Percentiles rank a stretch among this genome's conserved stretches.
These are phyloP conservation scores for Lagerstroemia speciosa DNA, from an alignment of 345 rosid genomes.

Conservation along the genomic window DNA sequence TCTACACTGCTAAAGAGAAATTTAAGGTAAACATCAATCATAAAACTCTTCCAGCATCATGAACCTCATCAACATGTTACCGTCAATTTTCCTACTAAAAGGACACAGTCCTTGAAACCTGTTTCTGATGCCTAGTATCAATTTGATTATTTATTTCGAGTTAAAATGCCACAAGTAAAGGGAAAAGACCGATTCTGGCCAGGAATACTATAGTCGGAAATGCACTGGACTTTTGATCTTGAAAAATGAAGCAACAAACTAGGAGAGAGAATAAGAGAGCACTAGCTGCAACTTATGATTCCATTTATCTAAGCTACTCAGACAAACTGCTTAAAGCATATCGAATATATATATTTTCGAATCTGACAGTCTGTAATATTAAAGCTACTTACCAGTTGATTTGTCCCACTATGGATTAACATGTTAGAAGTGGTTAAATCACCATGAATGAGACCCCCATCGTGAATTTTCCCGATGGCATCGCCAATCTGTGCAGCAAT, in stretches of 20 bases:
- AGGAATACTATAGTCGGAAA: neutral
- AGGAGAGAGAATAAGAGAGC: neutral
- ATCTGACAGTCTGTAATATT: neutral
- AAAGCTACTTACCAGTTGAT: conserved; percentile 54
- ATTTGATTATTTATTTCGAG: neutral
- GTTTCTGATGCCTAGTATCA: neutral
- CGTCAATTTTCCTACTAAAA: neutral
- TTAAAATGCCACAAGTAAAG: neutral
- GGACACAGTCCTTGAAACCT: neutral
- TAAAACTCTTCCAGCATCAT: neutral
- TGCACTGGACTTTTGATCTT: neutral
- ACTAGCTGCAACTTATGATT: neutral
- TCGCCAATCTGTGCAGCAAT: conserved; percentile 76
- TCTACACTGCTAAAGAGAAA: conserved; percentile 3
- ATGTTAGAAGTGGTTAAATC: conserved; percentile 95
- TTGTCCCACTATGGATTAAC: conserved; percentile 51
- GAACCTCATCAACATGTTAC: neutral
- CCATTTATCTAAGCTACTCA: neutral
- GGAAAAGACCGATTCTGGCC: neutral
- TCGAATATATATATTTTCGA: neutral
- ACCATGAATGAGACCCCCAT: conserved; percentile 94
- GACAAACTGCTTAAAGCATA: neutral
- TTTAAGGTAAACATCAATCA: neutral
- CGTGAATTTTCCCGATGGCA: conserved; percentile 86
- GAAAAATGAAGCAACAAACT: neutral